Conservation (phyloP, 345 rosid genomes). For the Euclidium syriacum region DNA sequence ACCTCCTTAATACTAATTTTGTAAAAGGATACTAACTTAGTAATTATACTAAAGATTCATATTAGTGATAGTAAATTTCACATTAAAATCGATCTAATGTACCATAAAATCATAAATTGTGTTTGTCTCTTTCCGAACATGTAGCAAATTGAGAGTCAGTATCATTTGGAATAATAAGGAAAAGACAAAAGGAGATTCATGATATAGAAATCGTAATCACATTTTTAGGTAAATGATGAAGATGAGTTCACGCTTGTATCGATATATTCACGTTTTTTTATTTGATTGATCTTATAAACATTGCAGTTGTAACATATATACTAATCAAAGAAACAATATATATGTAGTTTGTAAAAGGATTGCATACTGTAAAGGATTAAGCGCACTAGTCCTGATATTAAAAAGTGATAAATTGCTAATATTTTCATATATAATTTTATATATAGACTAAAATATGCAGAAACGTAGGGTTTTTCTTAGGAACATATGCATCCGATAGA, state of each 20-base stretch:
- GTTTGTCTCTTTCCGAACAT: background rate
- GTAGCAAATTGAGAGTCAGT: conserved; percentile 15
- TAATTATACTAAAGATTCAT: too few relatives aligned
- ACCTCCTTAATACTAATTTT: too few relatives aligned
- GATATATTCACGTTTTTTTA: background rate
- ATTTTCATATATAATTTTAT: background rate
- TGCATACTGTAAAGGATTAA: conserved; percentile 5
- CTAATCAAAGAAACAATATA: background rate
- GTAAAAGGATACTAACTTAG: too few relatives aligned
- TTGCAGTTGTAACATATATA: conserved; percentile 1
- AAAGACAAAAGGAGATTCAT: conserved; percentile 27
- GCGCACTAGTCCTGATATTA: conserved; percentile 5
- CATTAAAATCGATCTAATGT: background rate
- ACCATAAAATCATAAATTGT: conserved; percentile 7
- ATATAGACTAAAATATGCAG: background rate
- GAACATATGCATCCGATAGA: background rate
- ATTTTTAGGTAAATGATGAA: conserved; percentile 20
- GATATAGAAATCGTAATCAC: conserved; percentile 17
- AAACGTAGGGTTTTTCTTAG: background rate
- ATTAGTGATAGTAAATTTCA: too few relatives aligned
- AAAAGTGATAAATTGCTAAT: conserved; percentile 7
- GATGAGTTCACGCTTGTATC: conserved; percentile 26
- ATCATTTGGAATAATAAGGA: conserved; percentile 26
- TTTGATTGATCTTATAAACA: background rate
- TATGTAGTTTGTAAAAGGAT: background rate